Evolutionary conservation across 2,329 filamentous ascomycete genomes (phyloP).

Genomic region (Nannizziopsis barbatae): DNA sequence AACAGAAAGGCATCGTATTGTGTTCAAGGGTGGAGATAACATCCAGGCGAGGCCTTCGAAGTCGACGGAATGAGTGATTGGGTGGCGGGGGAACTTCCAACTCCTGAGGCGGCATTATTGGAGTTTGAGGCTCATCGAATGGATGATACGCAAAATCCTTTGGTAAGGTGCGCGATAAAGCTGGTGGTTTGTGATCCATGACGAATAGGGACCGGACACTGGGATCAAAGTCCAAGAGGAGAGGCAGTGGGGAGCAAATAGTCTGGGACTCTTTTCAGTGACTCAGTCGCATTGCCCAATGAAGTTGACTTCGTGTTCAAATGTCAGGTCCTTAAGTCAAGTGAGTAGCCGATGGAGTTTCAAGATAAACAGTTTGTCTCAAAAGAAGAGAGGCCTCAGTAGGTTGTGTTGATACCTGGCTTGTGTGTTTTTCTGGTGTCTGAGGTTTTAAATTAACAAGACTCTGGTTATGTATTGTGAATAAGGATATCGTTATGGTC

Average conservation of each 20-base stretch:
- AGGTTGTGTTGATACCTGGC: neutral
- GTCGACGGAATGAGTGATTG: slow-evolving; percentile 33
- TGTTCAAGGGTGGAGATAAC: slow-evolving; percentile 25
- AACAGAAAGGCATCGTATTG: slow-evolving; percentile 26
- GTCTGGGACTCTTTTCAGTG: no score
- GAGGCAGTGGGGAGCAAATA: no score
- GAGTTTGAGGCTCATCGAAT: slow-evolving; percentile 31
- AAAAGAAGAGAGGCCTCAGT: neutral
- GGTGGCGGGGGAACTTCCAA: slow-evolving; percentile 36
- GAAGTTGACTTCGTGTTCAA: neutral
- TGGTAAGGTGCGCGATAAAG: slow-evolving; percentile 37
- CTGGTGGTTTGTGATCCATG: slow-evolving; percentile 32
- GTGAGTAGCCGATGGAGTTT: no score
- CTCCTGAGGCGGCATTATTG: slow-evolving; percentile 31
- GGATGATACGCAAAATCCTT: slow-evolving; percentile 38
- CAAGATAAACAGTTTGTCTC: neutral
- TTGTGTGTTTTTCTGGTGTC: neutral
- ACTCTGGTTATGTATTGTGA: neutral
- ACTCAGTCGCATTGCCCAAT: neutral
- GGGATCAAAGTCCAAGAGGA: no score
- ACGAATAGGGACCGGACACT: neutral
- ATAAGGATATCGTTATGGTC: slow-evolving; percentile 4
- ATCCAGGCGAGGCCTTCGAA: slow-evolving; percentile 32
- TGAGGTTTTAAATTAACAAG: neutral
- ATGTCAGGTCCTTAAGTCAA: no score